These are phyloP conservation scores for Ogataea parapolymorpha DNA, from an alignment of 805 yeast genomes.

Conservation along the genomic window DNA sequence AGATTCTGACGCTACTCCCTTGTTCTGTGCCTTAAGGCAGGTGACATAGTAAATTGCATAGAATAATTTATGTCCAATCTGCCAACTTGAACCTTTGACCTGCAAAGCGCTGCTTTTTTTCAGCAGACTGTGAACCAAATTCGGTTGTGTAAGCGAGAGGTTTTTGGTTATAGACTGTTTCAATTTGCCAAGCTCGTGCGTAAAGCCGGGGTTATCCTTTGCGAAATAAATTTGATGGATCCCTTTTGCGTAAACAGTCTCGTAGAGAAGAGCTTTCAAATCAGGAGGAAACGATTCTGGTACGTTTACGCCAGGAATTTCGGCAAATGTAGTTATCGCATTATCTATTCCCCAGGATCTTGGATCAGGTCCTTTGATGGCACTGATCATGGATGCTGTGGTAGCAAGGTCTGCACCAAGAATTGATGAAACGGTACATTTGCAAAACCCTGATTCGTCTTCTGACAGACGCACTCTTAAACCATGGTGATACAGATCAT, in stretches of 20 bases:
- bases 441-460: neutral
- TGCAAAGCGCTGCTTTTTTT: conserved; percentile 7
- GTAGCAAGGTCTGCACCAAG: conserved; percentile 14
- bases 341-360: conserved; percentile 10
- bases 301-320: conserved; percentile 10
- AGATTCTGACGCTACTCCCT: neutral
- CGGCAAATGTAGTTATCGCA: conserved; percentile 13
- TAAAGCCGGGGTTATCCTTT: neutral
- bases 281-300: conserved; percentile 14
- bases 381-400: conserved; percentile 16
- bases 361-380: conserved; percentile 9
- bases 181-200: neutral
- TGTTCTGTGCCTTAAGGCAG: neutral
- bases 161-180: conserved; percentile 4
- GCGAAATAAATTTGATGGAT: conserved; percentile 12
- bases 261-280: conserved; percentile 9
- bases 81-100: conserved; percentile 12
- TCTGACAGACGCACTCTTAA: conserved; percentile 3
- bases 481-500: conserved; percentile 11
- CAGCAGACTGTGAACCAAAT: conserved; percentile 5
- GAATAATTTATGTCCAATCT: conserved; percentile 13
- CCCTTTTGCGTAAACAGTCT: conserved; percentile 15
- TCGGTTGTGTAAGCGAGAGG: conserved; percentile 3
- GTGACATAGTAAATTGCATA: conserved; percentile 11
- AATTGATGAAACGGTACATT: conserved; percentile 7